Base-by-base conservation (phyloP, 1,284 basidiomycete species). In the Leucoagaricus sp. region DNA sequence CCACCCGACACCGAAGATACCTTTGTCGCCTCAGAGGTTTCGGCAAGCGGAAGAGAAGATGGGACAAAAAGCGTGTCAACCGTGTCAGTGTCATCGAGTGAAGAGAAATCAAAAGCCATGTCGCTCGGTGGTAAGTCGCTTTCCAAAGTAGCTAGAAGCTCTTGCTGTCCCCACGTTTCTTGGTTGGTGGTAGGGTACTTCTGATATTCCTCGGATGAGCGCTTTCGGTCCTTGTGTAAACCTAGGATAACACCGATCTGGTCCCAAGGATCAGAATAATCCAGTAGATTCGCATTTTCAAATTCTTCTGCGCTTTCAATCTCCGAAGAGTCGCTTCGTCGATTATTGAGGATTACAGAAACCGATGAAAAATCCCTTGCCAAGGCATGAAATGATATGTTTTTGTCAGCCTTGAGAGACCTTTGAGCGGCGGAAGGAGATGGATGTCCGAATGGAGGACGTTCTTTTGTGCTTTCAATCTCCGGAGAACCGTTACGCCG, bases 91-190 rank as follows among this genome's bases (percentile, higher is more conserved):
- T n/a, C n/a, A n/a, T n/a, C n/a, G n/a, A n/a, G n/a, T n/a, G n/a
- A n/a, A 25, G 34, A 17, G 47, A 49, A 8, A 13, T 56, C 33
- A 19, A 21, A 41, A n/a, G 34, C 21, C 45, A 56, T 45, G 21
- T 56, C 55, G 17, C 55, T 56, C 23, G 55, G 55, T 7, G 55
- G 55, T 28, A 56, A 48, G 21, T 56, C 48, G 34, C 48, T 56
- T 15, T 50, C 55, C 15, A 45, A 4, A 15, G n/a, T 10, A 34
- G 31, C 48, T 21, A 3, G 41, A 38, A 29, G 38, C 19, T 49
- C 19, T 45, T 19, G 10, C 12, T 13, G 17, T n/a, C 41, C 25
- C 5, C n/a, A 4, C 15, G 36, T 41, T 29, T 44, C 48, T 47
- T 41, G 33, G n/a, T 15, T 29, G 23, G 31, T 21, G 25, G 12